phyloP scores from a whole-genome alignment of 2,329 filamentous ascomycete species.

The Periconia sp. region DNA sequence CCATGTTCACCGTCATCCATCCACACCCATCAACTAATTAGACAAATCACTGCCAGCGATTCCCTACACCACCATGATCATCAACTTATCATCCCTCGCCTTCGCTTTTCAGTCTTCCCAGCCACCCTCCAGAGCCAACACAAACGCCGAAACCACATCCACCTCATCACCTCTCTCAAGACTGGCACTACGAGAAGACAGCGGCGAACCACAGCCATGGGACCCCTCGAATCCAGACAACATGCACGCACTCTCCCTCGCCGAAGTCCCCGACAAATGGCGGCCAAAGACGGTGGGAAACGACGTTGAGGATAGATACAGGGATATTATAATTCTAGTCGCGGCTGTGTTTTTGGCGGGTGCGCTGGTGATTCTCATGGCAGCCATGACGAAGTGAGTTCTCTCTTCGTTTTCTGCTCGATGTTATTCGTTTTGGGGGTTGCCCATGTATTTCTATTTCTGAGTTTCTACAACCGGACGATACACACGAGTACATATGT shows the following conservation, averaged over 20 bases:
- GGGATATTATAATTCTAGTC: background rate
- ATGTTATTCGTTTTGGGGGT: background rate
- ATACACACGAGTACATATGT: too few species aligned
- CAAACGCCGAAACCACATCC: background rate
- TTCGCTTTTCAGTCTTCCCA: too few species aligned
- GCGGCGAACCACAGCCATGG: slow-evolving; percentile 3
- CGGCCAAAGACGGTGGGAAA: background rate
- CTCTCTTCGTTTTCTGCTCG: background rate
- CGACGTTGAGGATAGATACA: background rate
- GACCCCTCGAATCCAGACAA: background rate
- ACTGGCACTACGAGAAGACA: background rate
- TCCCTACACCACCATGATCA: background rate
- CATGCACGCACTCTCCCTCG: background rate
- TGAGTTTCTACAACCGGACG: too few species aligned
- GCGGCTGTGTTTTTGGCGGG: background rate
- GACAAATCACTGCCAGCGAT: too few species aligned
- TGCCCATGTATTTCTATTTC: too few species aligned
- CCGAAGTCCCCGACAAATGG: background rate
- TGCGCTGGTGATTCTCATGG: background rate
- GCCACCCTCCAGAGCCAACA: too few species aligned
- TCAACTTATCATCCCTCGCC: background rate
- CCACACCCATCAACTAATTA: background rate
- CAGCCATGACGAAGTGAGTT: background rate
- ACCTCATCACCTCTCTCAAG: too few species aligned
- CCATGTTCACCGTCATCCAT: background rate